These are phyloP conservation scores for Globisporangium uncinulatum DNA, from an alignment of 352 stramenopile genomes.

Conservation along the genomic window DNA sequence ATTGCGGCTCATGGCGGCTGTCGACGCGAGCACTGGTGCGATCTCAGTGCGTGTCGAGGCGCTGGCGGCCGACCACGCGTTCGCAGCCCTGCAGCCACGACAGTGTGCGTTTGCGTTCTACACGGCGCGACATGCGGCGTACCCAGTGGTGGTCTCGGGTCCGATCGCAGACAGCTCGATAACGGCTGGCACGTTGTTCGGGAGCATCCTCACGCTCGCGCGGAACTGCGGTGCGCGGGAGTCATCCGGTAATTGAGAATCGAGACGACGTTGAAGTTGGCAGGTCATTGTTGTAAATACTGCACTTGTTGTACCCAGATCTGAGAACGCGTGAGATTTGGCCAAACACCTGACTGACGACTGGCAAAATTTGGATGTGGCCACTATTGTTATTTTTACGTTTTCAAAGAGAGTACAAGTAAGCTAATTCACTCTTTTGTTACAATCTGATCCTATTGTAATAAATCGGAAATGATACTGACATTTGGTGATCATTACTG, in stretches of 20 bases:
- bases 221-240: slow-evolving; percentile 63
- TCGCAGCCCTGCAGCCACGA: slow-evolving; percentile 54
- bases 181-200: slow-evolving; percentile 75
- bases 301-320: too few relatives aligned
- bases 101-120: slow-evolving; percentile 79
- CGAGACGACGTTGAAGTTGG: neutral
- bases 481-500: too few relatives aligned
- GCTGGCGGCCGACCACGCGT: slow-evolving; percentile 35
- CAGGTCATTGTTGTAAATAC: neutral
- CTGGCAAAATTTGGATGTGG: too few relatives aligned
- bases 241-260: slow-evolving; percentile 5
- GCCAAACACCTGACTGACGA: too few relatives aligned
- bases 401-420: too few relatives aligned
- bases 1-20: slow-evolving; percentile 50
- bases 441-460: too few relatives aligned
- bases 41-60: slow-evolving; percentile 51
- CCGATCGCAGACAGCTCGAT: slow-evolving; percentile 72
- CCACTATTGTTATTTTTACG: too few relatives aligned
- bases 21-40: slow-evolving; percentile 38
- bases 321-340: too few relatives aligned
- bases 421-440: too few relatives aligned
- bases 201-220: slow-evolving; percentile 64
- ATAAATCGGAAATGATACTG: too few relatives aligned
- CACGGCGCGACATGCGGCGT: slow-evolving; percentile 60
- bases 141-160: slow-evolving; percentile 76